Evolutionary conservation across 352 stramenopile genomes (phyloP), one percentile per base, ranked within the genome.

Genomic region (Pythium brassicae): DNA sequence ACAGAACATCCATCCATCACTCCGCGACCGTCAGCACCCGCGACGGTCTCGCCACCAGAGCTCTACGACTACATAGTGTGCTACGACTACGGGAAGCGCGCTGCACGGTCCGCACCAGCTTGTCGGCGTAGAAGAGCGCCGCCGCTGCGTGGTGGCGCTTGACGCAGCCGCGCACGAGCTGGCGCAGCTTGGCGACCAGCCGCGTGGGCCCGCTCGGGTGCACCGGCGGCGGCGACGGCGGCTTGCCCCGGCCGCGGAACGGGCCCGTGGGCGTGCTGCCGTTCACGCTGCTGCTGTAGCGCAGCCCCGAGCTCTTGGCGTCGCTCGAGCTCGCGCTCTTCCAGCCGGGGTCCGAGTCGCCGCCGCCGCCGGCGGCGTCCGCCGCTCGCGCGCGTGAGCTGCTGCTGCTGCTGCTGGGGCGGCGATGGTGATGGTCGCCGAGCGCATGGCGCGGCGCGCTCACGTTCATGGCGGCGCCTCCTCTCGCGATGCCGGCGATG

Each of bases 41-140:
- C n/a, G 23, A 11, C 4, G 7, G 19, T 2, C 10, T n/a, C n/a
- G 29, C 17, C 25, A 26, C 9, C 19, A n/a, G 11, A 35, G n/a
- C n/a, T n/a, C n/a, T n/a, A n/a, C n/a, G n/a, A n/a, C n/a, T n/a
- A n/a, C n/a, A n/a, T n/a, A n/a, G n/a, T n/a, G n/a, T n/a, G n/a
- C n/a, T n/a, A n/a, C n/a, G n/a, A n/a, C n/a, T n/a, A n/a, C n/a
- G n/a, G n/a, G n/a, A n/a, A n/a, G n/a, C n/a, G n/a, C n/a, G n/a
- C n/a, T n/a, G n/a, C n/a, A n/a, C 32, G 14, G 32, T 37, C 9
- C 60, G 44, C 53, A 76, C 74, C 27, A 93, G 58, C 68, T 94
- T 94, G 53, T 94, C 83, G 3, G 82, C 76, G 57, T 91, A 92
- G 45, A 92, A 94, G 10, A 90, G 69, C 55, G 83, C 82, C 4